A percentile compares a stretch with the other conserved stretches of the same genome.
Evolutionary conservation across 2,329 filamentous ascomycete genomes (phyloP).

Genomic region (Pseudogymnoascus sp.): DNA sequence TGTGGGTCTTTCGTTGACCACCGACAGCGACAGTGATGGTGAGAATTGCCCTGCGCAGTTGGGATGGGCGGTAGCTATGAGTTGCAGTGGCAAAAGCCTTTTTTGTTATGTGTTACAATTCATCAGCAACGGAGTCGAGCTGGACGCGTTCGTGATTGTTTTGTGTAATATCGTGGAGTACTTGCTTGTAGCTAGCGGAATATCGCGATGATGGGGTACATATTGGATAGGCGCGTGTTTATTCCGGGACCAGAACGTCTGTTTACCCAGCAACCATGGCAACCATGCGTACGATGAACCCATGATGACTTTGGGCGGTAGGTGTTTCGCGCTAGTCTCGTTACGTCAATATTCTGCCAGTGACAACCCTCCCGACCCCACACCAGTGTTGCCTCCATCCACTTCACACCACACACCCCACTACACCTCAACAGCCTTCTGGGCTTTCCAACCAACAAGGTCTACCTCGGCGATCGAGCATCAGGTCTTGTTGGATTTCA

Average conservation of each 20-base stretch:
- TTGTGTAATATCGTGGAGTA: constrained; percentile 6
- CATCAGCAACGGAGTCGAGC: constrained; percentile 1
- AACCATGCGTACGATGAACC: background rate
- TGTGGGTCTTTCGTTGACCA: constrained; percentile 1
- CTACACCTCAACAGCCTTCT: constrained; percentile 1
- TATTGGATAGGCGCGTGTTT: constrained; percentile 7
- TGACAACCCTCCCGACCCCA: background rate
- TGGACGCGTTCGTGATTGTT: constrained; percentile 4
- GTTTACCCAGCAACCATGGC: constrained; percentile 10
- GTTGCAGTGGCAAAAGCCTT: constrained; percentile 7
- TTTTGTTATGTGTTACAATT: constrained; percentile 9
- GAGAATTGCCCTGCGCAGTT: background rate
- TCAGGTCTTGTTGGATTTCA: background rate
- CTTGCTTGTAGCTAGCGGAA: background rate
- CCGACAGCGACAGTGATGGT: background rate
- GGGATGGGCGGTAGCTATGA: background rate
- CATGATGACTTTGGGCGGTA: constrained; percentile 8
- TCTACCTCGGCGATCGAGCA: background rate
- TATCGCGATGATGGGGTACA: constrained; percentile 6
- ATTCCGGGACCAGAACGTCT: constrained; percentile 4
- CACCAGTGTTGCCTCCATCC: background rate
- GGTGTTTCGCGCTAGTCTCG: background rate
- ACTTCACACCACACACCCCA: background rate
- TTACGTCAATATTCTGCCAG: background rate
- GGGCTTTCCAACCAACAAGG: background rate